Conservation (phyloP, 495 filamentous ascomycete genomes). For the Tuber melanosporum region DNA sequence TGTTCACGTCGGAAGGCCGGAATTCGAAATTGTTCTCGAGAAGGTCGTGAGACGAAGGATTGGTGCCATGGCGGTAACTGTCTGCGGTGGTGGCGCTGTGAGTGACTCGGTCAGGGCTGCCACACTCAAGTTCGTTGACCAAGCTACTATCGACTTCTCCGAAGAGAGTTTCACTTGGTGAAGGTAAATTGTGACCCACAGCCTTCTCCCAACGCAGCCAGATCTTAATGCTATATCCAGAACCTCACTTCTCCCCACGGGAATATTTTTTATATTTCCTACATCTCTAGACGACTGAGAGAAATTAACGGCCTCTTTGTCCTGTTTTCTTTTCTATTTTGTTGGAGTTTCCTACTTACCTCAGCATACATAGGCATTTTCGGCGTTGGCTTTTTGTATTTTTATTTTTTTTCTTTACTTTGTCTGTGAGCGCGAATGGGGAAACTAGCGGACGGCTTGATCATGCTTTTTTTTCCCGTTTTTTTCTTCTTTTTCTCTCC, state of each 20-base stretch:
- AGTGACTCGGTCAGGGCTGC: conserved; percentile 76
- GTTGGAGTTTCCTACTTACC: background rate
- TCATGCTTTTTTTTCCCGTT: background rate
- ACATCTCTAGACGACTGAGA: background rate
- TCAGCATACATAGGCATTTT: background rate
- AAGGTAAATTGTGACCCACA: conserved; percentile 8
- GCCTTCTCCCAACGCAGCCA: background rate
- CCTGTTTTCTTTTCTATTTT: background rate
- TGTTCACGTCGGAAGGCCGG: conserved; percentile 77
- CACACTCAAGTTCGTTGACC: conserved; percentile 58
- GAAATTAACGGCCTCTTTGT: background rate
- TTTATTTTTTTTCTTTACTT: background rate
- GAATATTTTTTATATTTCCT: background rate
- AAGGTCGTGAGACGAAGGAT: conserved; percentile 70
- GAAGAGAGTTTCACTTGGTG: conserved; percentile 91
- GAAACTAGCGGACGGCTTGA: background rate
- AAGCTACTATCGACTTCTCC: conserved; percentile 66
- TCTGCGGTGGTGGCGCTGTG: conserved; percentile 78
- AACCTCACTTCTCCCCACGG: background rate
- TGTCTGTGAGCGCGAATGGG: background rate
- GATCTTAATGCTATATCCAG: background rate
- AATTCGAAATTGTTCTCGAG: conserved; percentile 60
- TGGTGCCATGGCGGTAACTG: conserved; percentile 83
- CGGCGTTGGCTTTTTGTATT: background rate
- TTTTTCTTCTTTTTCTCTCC: background rate